phyloP scores from a whole-genome alignment of 768 basidiomycete genomes.

The Cyclocybe aegerita region DNA sequence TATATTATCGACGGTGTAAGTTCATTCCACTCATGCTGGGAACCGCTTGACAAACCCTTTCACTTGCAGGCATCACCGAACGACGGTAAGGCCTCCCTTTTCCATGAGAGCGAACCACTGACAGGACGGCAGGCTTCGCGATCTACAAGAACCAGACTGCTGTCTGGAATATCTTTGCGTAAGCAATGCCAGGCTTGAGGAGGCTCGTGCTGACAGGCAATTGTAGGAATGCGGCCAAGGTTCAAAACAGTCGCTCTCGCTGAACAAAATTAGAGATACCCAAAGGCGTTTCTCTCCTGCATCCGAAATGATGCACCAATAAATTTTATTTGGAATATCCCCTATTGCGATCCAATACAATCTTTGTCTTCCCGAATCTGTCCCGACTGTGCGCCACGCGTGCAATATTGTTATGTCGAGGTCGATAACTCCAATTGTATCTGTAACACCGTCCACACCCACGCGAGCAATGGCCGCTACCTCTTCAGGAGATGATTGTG shows the following conservation, averaged over 20 bases:
- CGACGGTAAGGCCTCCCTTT: conserved; percentile 36
- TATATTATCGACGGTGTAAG: conserved; percentile 45
- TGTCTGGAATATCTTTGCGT: conserved; percentile 55
- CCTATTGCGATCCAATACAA: too few species aligned
- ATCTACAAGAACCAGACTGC: conserved; percentile 53
- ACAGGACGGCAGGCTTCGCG: conserved; percentile 35
- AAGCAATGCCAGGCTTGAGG: conserved; percentile 9
- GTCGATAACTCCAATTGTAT: too few species aligned
- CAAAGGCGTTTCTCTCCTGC: too few species aligned
- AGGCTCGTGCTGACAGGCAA: conserved; percentile 1
- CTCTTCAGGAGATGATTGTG: conserved; percentile 5
- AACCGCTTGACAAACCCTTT: not conserved
- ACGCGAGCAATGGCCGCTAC: not conserved
- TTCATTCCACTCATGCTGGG: not conserved
- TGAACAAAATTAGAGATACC: conserved; percentile 7
- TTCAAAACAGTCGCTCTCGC: conserved; percentile 30
- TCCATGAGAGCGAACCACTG: not conserved
- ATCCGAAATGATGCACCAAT: too few species aligned
- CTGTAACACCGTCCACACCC: not conserved
- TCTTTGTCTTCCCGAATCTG: too few species aligned
- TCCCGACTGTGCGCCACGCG: too few species aligned
- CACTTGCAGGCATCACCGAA: conserved; percentile 49
- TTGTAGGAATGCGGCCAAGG: conserved; percentile 31
- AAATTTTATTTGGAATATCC: too few species aligned
- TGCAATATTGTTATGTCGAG: too few species aligned